Evolutionary conservation across 2,329 filamentous ascomycete species (phyloP).

Genomic region (Beauveria rudraprayagi): DNA sequence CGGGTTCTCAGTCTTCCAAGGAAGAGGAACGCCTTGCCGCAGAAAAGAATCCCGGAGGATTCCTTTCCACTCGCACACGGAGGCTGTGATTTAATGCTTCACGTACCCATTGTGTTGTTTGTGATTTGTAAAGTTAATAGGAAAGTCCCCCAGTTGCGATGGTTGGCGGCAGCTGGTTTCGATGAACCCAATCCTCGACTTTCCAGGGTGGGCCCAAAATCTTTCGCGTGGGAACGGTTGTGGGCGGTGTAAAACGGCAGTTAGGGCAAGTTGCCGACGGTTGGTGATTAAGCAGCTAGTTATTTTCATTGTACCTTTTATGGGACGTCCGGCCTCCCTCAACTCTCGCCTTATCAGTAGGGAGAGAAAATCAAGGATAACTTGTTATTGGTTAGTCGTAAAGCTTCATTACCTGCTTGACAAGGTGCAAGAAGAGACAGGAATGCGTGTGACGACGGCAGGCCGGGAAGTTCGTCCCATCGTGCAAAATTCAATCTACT

Average conservation of each 20-base stretch:
- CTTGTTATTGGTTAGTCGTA: too few relatives aligned
- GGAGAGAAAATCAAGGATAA: too few relatives aligned
- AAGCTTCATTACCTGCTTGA: too few relatives aligned
- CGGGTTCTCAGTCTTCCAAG: conserved; percentile 21
- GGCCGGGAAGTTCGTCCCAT: too few relatives aligned
- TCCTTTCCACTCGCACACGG: conserved; percentile 43
- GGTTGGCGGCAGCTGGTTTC: conserved; percentile 28
- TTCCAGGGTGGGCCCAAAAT: conserved; percentile 16
- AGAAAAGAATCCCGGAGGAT: conserved; percentile 5
- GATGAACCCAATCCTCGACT: conserved; percentile 14
- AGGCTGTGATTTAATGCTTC: conserved; percentile 31
- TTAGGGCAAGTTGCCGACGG: conserved; percentile 29
- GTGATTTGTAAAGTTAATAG: conserved; percentile 18
- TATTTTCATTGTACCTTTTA: too few relatives aligned
- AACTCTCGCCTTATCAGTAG: background rate
- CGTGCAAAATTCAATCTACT: background rate
- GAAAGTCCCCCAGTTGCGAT: conserved; percentile 23
- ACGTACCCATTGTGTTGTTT: conserved; percentile 56
- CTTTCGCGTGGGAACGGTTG: background rate
- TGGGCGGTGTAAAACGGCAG: conserved; percentile 37
- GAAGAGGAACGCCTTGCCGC: conserved; percentile 14
- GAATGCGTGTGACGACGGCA: too few relatives aligned
- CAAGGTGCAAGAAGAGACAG: too few relatives aligned
- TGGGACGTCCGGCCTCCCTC: too few relatives aligned
- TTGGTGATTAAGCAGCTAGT: background rate